These are phyloP conservation scores for Curvularia sp. DNA, from an alignment of 2,329 filamentous ascomycete species.

Conservation along the genomic window DNA sequence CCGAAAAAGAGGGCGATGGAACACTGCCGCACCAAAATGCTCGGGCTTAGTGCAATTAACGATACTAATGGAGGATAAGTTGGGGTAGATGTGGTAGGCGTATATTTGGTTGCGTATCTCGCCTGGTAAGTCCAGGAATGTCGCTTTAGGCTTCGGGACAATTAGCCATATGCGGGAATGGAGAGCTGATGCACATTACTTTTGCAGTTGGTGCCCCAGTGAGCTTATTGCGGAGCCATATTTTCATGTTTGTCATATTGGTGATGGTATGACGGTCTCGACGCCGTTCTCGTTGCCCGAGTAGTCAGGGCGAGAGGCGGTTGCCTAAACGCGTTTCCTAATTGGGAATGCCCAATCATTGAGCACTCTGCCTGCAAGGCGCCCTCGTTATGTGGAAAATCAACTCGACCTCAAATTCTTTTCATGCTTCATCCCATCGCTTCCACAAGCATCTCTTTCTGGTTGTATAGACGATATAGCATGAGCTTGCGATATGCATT, in stretches of 20 bases:
- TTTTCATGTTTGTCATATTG: background rate
- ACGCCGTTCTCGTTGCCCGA: background rate
- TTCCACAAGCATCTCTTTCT: background rate
- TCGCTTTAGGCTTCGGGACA: background rate
- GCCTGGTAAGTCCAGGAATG: slow-evolving; percentile 30
- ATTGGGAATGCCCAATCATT: background rate
- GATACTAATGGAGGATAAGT: slow-evolving; percentile 12
- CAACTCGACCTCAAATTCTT: no score
- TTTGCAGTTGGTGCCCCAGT: no score
- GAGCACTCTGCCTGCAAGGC: background rate
- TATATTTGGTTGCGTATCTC: slow-evolving; percentile 37
- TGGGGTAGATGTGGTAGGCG: slow-evolving; percentile 19
- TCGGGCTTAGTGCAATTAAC: slow-evolving; percentile 4
- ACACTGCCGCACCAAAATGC: slow-evolving; percentile 18
- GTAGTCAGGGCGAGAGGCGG: background rate
- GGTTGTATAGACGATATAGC: background rate
- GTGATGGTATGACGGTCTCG: background rate
- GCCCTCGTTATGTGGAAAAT: background rate
- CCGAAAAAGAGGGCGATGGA: slow-evolving; percentile 29
- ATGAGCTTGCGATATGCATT: background rate
- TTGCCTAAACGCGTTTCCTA: slow-evolving; percentile 5
- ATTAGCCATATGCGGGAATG: background rate
- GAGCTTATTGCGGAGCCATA: background rate
- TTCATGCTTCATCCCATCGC: background rate
- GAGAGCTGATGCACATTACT: background rate